Evolutionary conservation across 1,284 basidiomycete genomes (phyloP), one percentile per base, ranked within the genome.

Genomic region (Trametes hirsuta): DNA sequence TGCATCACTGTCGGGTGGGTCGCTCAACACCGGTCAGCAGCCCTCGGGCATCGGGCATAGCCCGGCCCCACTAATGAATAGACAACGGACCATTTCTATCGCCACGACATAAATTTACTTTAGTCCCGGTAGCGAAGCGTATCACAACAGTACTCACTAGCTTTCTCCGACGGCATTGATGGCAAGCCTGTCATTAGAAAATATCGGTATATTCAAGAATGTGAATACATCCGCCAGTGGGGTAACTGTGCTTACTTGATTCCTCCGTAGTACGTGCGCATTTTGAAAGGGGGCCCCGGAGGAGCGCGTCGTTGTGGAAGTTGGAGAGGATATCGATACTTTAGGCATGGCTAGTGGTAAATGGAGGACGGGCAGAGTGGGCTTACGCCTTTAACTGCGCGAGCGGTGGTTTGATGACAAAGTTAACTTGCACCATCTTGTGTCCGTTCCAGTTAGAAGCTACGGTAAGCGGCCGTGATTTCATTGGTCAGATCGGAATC

Each of bases 111-210:
- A 14, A 48, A 30, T 24, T 53, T 18, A 15, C 54, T 44, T 44
- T 36, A 12, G 8, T 5, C 25, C 25, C 47, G 4, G 35, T 51
- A 45, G 24, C 22, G 14, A 3, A 10, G 15, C n/a, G 36, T 2
- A 11, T n/a, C 30, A 18, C 6, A 3, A 34, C 15, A 30, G 55
- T 10, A 76, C 87, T 76, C 69, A 90, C 89, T 75, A 91, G 72
- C 74, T 91, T 91, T 60, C 89, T 81, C 64, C 82, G 79, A 42
- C 89, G 85, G 70, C 88, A 91, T 77, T 90, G 76, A 63, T 77
- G 77, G 60, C 73, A 75, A 3, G 76, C 75, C 74, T 76, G 45
- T 15, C 22, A 34, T 22, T 30, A 48, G 18, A 18, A 18, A 18
- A 18, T 18, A 18, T 18, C 18, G 18, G 18, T 1, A 18, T 18